These are phyloP conservation scores for Polygonum aviculare DNA, from an alignment of 148 eudicot species.

Conservation along the genomic window DNA sequence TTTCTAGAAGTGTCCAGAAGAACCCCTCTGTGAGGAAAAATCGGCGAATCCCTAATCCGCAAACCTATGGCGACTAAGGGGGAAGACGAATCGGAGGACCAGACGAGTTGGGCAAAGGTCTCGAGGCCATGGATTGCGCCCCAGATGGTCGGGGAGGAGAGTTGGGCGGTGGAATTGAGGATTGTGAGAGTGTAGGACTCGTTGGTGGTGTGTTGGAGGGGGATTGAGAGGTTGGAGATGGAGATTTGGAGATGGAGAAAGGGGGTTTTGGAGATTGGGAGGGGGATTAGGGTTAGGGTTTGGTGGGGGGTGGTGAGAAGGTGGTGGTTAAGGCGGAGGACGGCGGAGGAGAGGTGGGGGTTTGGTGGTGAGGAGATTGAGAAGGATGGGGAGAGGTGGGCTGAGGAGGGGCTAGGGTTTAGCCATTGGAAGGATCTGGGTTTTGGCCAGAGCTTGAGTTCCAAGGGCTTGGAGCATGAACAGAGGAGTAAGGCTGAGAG, in stretches of 20 bases:
- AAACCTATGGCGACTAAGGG: constrained; percentile 36
- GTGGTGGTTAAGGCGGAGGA: constrained; percentile 31
- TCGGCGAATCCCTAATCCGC: constrained; percentile 42
- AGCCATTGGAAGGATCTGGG: constrained; percentile 2
- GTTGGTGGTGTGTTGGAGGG: constrained; percentile 48
- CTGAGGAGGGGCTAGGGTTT: constrained; percentile 9
- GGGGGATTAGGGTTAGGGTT: constrained; percentile 24
- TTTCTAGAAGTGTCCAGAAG: constrained; percentile 79
- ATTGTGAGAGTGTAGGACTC: constrained; percentile 70
- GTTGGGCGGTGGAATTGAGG: constrained; percentile 28
- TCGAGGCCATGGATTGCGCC: constrained; percentile 92
- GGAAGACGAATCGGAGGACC: constrained; percentile 13
- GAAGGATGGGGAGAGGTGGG: constrained; percentile 40
- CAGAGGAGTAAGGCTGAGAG: neutral
- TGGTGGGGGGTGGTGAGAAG: constrained; percentile 37
- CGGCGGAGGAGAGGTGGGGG: constrained; percentile 47
- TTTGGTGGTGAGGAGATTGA: constrained; percentile 31
- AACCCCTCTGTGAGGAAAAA: constrained; percentile 60
- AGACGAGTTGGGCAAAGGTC: constrained; percentile 48
- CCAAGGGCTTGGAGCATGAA: neutral
- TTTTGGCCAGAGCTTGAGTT: neutral
- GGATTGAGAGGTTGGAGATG: constrained; percentile 27
- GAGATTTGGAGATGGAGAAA: constrained; percentile 27
- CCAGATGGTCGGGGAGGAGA: constrained; percentile 61
- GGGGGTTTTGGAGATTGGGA: constrained; percentile 14